Percentiles rank a stretch among this genome's conserved stretches.
phyloP scores from a whole-genome alignment of 768 basidiomycete species.

The Serendipita vermifera region DNA sequence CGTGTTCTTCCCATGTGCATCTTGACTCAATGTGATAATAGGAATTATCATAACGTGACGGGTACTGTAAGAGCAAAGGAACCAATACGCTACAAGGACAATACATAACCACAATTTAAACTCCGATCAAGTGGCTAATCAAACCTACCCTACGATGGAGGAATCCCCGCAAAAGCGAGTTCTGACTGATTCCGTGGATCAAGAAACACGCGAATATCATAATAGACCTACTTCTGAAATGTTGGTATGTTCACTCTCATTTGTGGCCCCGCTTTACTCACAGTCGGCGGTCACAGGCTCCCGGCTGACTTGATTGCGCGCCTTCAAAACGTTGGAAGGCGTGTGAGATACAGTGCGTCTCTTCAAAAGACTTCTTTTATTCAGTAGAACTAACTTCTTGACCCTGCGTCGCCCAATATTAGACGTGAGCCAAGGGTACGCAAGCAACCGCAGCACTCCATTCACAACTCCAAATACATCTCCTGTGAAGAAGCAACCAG shows the following conservation, averaged over 20 bases:
- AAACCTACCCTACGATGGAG: too few relatives aligned
- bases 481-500: not conserved
- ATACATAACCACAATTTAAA: too few relatives aligned
- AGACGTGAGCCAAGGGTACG: constrained; percentile 7
- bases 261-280: too few relatives aligned
- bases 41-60: too few relatives aligned
- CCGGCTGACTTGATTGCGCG: constrained; percentile 39
- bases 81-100: too few relatives aligned
- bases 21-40: too few relatives aligned
- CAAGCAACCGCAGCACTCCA: not conserved
- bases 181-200: not conserved
- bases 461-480: not conserved
- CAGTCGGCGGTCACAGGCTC: constrained; percentile 25
- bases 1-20: too few relatives aligned
- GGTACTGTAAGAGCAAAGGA: too few relatives aligned
- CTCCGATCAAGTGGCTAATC: too few relatives aligned
- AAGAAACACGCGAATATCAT: not conserved
- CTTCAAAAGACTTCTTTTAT: too few relatives aligned
- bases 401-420: too few relatives aligned
- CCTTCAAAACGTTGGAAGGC: constrained; percentile 44
- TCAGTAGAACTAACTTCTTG: too few relatives aligned
- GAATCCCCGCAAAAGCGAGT: not conserved
- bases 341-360: constrained; percentile 46
- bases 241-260: not conserved
- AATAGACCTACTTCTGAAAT: not conserved